These are phyloP conservation scores for Hordeum vulgare DNA, from an alignment of 176 grass and related monocot genomes.

Conservation along the genomic window DNA sequence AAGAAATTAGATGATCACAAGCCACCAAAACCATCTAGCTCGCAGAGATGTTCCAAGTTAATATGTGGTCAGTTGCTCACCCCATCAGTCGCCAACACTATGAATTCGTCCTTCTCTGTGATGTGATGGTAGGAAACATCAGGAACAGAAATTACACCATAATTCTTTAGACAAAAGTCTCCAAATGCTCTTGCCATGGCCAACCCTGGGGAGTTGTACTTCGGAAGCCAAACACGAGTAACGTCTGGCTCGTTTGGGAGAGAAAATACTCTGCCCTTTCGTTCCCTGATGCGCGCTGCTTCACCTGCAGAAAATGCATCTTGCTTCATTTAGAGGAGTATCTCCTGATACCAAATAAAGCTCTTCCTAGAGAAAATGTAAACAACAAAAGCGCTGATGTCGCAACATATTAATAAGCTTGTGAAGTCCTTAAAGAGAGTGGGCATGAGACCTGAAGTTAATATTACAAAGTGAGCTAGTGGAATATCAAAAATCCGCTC, in stretches of 20 bases:
- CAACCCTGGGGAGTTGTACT: slow-evolving; percentile 55
- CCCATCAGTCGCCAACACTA: slow-evolving; percentile 77
- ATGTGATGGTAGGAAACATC: slow-evolving; percentile 53
- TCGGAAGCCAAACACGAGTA: slow-evolving; percentile 80
- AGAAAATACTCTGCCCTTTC: slow-evolving; percentile 63
- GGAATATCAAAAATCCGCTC: neutral
- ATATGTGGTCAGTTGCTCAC: slow-evolving; percentile 33
- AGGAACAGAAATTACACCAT: slow-evolving; percentile 69
- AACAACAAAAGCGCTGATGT: neutral
- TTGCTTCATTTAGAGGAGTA: slow-evolving; percentile 15
- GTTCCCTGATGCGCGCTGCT: slow-evolving; percentile 59
- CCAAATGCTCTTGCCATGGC: slow-evolving; percentile 87
- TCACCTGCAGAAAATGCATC: slow-evolving; percentile 44
- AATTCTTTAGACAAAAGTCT: slow-evolving; percentile 71
- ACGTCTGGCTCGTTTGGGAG: slow-evolving; percentile 67
- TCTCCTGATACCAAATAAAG: neutral
- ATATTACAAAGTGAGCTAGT: no score
- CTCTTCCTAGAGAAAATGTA: neutral
- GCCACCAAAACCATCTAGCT: neutral
- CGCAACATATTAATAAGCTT: neutral
- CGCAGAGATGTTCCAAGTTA: slow-evolving; percentile 4
- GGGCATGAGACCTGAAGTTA: no score
- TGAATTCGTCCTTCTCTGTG: slow-evolving; percentile 60
- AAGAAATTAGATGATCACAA: neutral
- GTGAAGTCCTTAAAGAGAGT: no score